Conservation (phyloP, 163 green algal species). For the Smithsoniella earleae region DNA sequence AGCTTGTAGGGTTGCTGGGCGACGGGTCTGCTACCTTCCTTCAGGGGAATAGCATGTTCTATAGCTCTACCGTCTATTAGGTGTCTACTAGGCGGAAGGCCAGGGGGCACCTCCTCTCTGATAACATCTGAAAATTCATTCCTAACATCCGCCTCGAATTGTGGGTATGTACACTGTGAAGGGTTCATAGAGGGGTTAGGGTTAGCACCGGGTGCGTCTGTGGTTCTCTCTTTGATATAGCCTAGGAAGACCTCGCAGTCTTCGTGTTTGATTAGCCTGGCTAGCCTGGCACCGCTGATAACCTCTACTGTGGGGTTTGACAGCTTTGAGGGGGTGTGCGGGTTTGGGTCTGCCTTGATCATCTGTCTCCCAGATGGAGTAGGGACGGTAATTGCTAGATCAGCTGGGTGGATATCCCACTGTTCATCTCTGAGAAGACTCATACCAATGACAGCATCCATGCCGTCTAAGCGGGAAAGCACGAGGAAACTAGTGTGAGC, state of each 20-base stretch:
- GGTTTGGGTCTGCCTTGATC: background rate
- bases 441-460: background rate
- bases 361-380: background rate
- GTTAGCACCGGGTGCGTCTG: background rate
- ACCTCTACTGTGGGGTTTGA: background rate
- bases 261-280: background rate
- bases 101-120: background rate
- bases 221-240: no score
- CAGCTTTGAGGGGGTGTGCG: background rate
- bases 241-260: no score
- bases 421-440: background rate
- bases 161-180: background rate
- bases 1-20: background rate
- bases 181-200: background rate
- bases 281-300: background rate
- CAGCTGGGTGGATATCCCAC: background rate
- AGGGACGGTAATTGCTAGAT: background rate
- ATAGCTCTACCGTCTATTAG: background rate
- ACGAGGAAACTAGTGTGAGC: background rate
- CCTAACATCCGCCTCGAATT: background rate
- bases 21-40: background rate
- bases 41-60: background rate
- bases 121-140: background rate
- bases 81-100: background rate
- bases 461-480: background rate